phyloP scores from a whole-genome alignment of 2,329 filamentous ascomycete genomes.

The Aspergillus bombycis region DNA sequence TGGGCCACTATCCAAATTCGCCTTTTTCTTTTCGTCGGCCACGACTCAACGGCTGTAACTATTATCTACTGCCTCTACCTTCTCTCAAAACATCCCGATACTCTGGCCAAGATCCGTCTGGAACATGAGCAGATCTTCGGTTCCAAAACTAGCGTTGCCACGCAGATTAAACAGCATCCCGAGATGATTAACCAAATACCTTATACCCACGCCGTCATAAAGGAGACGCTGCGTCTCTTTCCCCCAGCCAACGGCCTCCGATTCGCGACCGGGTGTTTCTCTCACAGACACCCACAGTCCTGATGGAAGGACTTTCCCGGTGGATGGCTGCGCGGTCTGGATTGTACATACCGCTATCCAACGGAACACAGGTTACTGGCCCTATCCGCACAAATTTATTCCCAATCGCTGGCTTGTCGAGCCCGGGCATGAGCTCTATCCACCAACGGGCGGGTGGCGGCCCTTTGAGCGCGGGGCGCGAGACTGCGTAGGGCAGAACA shows the following conservation, averaged over 20 bases:
- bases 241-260: background rate
- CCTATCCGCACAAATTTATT: background rate
- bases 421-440: too few relatives aligned
- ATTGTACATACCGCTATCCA: background rate
- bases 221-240: slow-evolving; percentile 15
- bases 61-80: slow-evolving; percentile 9
- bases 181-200: slow-evolving; percentile 11
- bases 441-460: too few relatives aligned
- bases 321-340: background rate
- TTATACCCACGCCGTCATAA: slow-evolving; percentile 17
- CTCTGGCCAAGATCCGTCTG: slow-evolving; percentile 1
- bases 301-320: background rate
- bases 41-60: slow-evolving; percentile 10
- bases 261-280: too few relatives aligned
- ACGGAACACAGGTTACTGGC: slow-evolving; percentile 5
- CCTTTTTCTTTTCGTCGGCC: slow-evolving; percentile 12
- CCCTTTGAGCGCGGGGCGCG: too few relatives aligned
- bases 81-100: slow-evolving; percentile 10
- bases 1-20: slow-evolving; percentile 13
- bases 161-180: background rate
- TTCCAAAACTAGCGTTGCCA: background rate
- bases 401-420: too few relatives aligned
- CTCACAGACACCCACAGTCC: background rate
- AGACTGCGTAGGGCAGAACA: too few relatives aligned
- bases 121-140: slow-evolving; percentile 18